Evolutionary conservation across 208 protist genomes (phyloP), one percentile per base, ranked within the genome.

Genomic region (Trypanosoma rangeli): DNA sequence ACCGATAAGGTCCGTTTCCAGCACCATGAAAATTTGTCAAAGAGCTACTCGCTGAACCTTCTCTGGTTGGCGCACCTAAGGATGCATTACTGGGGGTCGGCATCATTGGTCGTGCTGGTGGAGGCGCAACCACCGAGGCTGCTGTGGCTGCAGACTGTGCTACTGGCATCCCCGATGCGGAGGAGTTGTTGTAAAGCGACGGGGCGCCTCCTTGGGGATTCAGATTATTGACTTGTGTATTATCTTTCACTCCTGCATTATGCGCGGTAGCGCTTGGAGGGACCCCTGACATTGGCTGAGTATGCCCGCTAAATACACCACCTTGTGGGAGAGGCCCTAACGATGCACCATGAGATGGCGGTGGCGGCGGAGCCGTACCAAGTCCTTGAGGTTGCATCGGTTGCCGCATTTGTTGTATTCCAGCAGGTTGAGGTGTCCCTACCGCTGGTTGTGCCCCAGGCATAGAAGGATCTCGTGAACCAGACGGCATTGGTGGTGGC

Each of bases 391-490:
- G 22, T 1, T 10, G 4, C 22, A 33, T 24, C n/a, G 56, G 29
- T 46, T 61, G 46, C 46, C 20, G 46, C 46, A 22, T 15, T 22
- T 50, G 46, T 15, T 56, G 64, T 24, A 49, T 26, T 52, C 37
- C 46, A 18, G 24, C 20, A 13, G 39, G 26, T 53, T 58, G 59
- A 29, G 68, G 18, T 50, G 68, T 46, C 16, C 49, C 35, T 12
- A 15, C 22, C n/a, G 22, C 46, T 60, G 33, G 16, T 46, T 63
- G 69, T 24, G 13, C 1, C n/a, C n/a, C 18, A 37, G 50, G 16
- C 28, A 68, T 48, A 26, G 69, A 44, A n/a, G 33, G 39, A 37
- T 42, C 44, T 49, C 48, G 49, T 59, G 50, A 73, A 53, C 16
- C 52, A 56, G 26, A 56, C 3, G 55, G 44, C n/a, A 20, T 7